A percentile compares a stretch with the other conserved stretches of the same genome.
Conservation (phyloP, 768 basidiomycete genomes). For the Pleurotus giganteus region DNA sequence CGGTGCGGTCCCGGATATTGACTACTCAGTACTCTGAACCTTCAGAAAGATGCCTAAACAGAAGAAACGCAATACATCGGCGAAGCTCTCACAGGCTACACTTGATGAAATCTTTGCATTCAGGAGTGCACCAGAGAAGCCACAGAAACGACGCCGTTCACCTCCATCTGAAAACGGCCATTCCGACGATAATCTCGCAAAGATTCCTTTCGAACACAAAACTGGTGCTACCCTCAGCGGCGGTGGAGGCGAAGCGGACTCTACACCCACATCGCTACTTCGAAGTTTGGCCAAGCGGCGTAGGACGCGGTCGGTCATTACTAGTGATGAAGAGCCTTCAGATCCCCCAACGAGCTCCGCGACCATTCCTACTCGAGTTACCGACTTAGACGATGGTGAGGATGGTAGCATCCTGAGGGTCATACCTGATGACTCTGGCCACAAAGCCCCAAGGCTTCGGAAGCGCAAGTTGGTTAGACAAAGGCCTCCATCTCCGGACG, state of each 20-base stretch:
- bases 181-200: constrained; percentile 29
- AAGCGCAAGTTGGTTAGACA: constrained; percentile 44
- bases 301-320: neutral
- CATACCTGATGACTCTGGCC: constrained; percentile 27
- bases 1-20: too few species aligned
- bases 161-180: neutral
- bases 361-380: neutral
- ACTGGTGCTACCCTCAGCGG: constrained; percentile 11
- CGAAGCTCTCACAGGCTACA: constrained; percentile 1
- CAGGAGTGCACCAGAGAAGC: neutral
- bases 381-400: constrained; percentile 17
- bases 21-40: too few species aligned
- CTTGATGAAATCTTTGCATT: constrained; percentile 2
- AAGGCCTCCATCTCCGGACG: constrained; percentile 39
- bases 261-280: constrained; percentile 9
- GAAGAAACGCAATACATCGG: neutral
- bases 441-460: constrained; percentile 29
- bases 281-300: constrained; percentile 12
- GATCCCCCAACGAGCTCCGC: constrained; percentile 14
- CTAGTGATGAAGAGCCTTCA: constrained; percentile 18
- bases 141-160: neutral
- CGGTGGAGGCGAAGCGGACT: constrained; percentile 15
- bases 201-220: constrained; percentile 48
- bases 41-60: neutral
- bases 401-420: constrained; percentile 15